Evolutionary conservation across 2,329 filamentous ascomycete species (phyloP), one percentile per base, ranked within the genome.

Genomic region (Ophiognomonia clavigignenti-juglandacearum): DNA sequence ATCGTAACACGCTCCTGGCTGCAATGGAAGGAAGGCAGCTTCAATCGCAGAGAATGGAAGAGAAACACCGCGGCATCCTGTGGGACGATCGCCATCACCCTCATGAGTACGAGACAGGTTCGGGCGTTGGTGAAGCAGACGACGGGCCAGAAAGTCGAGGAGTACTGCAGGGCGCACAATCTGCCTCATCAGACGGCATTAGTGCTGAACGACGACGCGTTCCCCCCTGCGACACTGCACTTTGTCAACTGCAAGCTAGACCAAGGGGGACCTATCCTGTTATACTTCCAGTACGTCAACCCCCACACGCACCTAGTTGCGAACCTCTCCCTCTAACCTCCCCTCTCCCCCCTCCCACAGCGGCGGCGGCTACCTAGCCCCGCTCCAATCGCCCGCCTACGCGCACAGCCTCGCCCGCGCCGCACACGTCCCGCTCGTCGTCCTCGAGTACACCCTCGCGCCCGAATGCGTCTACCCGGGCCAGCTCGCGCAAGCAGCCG

Each of bases 1-100:
- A 40, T 49, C 37, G 27, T 45, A 26, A 32, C 47, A 29, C 45
- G 44, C 47, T 45, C 35, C 24, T 45, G 38, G 37, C 39, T 26
- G 9, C 47, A 49, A 19, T 49, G 47, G 47, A 49, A 42, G 37
- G 31, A 72, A 59, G 26, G 72, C 62, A 54, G 68, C 62, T 50
- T 71, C 63, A 31, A 29, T 24, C 37, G 42, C 31, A 49, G 29
- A 42, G 40, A 41, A 8, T 39, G 45, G 13, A 31, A 42, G 32
- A 35, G 47, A 22, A 49, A 49, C 37, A 42, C 47, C 37, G 37
- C 31, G 23, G 47, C 47, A 19, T 45, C 42, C 42, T 41, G 45
- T 32, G 47, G 47, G 31, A 49, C 47, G n/a, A n/a, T n/a, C 4
- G 29, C 24, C 36, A 34, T 45, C 42, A 41, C 31, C 37, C 31